Conservation (phyloP, 768 basidiomycete genomes). For the Cytidiella melzeri region DNA sequence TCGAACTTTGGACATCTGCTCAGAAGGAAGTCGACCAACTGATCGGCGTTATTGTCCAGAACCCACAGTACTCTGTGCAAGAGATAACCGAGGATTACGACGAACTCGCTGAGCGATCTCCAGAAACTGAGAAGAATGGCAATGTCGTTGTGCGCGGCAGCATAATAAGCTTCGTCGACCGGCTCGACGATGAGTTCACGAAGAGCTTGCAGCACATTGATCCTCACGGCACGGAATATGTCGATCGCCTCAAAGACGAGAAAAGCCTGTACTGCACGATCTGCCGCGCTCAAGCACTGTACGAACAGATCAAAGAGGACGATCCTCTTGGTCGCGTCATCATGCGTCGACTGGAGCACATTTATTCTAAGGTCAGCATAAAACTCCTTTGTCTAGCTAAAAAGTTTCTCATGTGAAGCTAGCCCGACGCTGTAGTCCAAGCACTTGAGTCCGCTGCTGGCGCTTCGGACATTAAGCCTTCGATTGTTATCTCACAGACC, state of each 20-base stretch:
- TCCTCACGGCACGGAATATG: slow-evolving; percentile 98
- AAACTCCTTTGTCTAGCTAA: neutral
- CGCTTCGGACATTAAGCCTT: slow-evolving; percentile 52
- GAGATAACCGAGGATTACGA: slow-evolving; percentile 88
- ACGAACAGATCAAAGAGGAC: slow-evolving; percentile 70
- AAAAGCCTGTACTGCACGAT: slow-evolving; percentile 91
- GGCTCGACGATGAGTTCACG: slow-evolving; percentile 97
- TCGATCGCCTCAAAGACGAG: slow-evolving; percentile 95
- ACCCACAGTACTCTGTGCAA: slow-evolving; percentile 78
- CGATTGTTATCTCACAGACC: slow-evolving; percentile 50
- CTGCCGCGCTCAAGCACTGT: slow-evolving; percentile 86
- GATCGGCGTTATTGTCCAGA: slow-evolving; percentile 66
- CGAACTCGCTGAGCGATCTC: slow-evolving; percentile 77
- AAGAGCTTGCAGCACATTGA: slow-evolving; percentile 97
- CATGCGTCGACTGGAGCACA: slow-evolving; percentile 94
- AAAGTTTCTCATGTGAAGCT: slow-evolving; percentile 5
- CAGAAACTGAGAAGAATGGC: slow-evolving; percentile 62
- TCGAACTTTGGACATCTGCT: slow-evolving; percentile 85
- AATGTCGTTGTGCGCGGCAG: slow-evolving; percentile 88
- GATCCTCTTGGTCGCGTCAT: slow-evolving; percentile 84
- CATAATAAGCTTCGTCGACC: slow-evolving; percentile 93
- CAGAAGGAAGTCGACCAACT: slow-evolving; percentile 87
- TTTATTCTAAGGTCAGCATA: slow-evolving; percentile 84
- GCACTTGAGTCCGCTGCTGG: slow-evolving; percentile 76
- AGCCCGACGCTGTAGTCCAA: slow-evolving; percentile 92